A percentile compares a stretch with the other conserved stretches of the same genome.
phyloP scores from a whole-genome alignment of 2,329 filamentous ascomycete genomes.

The Trichophyton equinum region DNA sequence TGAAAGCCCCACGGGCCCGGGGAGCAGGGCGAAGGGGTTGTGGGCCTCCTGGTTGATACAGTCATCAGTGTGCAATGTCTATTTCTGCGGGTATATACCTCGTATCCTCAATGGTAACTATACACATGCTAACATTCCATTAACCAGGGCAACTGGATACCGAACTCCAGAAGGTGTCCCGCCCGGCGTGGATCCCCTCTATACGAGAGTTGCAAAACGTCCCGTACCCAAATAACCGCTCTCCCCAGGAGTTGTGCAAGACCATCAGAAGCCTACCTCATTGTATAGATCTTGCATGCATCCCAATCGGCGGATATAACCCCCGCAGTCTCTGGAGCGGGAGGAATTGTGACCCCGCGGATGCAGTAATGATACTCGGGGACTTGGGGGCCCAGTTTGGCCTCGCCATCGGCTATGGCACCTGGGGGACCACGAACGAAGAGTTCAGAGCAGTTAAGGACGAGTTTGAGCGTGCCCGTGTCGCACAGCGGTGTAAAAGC shows the following conservation, averaged over 20 bases:
- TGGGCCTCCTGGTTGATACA: constrained; percentile 80
- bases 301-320: constrained; percentile 84
- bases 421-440: constrained; percentile 76
- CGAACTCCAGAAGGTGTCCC: constrained; percentile 58
- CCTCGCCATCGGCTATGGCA: constrained; percentile 84
- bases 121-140: neutral
- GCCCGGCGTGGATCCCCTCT: constrained; percentile 64
- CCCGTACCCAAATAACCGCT: constrained; percentile 39
- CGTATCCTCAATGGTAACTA: no score
- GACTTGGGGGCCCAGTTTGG: constrained; percentile 68
- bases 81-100: constrained; percentile 53
- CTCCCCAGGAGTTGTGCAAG: constrained; percentile 70
- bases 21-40: constrained; percentile 53
- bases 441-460: constrained; percentile 40
- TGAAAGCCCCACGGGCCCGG: constrained; percentile 43
- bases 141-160: constrained; percentile 73
- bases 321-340: constrained; percentile 54
- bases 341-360: constrained; percentile 76
- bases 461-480: neutral
- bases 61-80: constrained; percentile 64
- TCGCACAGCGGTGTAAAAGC: neutral
- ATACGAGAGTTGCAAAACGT: constrained; percentile 21
- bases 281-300: constrained; percentile 80
- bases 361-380: constrained; percentile 77
- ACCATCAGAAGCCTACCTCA: constrained; percentile 62